Evolutionary conservation across 1,284 basidiomycete genomes (phyloP).

Genomic region (Golubevia pallescens): DNA sequence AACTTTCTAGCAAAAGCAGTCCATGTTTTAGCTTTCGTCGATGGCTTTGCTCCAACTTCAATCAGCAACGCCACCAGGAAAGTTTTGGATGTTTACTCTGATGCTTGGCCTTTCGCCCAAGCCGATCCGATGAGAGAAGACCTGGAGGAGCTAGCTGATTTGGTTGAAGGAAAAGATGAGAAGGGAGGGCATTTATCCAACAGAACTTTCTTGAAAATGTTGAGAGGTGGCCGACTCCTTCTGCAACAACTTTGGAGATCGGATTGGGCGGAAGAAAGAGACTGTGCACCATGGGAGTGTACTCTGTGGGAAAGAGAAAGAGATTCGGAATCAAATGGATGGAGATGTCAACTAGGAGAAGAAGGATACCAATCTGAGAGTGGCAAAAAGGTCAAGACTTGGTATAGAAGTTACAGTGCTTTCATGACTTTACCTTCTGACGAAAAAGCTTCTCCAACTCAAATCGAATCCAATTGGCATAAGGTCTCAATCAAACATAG

Average conservation of each 20-base stretch:
- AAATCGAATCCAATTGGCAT: too few relatives aligned
- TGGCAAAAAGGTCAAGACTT: conserved; percentile 20
- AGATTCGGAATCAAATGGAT: conserved; percentile 12
- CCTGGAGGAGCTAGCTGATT: conserved; percentile 1
- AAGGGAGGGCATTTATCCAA: neutral
- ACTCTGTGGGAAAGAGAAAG: conserved; percentile 23
- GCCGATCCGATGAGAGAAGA: conserved; percentile 6
- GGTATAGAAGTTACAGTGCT: conserved; percentile 30
- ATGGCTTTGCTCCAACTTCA: conserved; percentile 4
- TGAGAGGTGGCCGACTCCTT: neutral
- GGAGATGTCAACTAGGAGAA: conserved; percentile 2
- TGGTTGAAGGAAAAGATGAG: conserved; percentile 8
- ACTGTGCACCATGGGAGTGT: conserved; percentile 44
- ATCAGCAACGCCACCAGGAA: conserved; percentile 2
- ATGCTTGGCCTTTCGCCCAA: conserved; percentile 24
- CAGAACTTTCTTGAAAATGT: conserved; percentile 1
- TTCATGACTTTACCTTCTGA: conserved; percentile 19
- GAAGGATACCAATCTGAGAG: too few relatives aligned
- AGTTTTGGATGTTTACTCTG: conserved; percentile 30
- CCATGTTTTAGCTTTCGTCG: conserved; percentile 28
- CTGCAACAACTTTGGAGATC: conserved; percentile 23
- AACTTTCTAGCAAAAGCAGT: conserved; percentile 27
- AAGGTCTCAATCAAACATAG: too few relatives aligned
- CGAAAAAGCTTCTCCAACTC: too few relatives aligned
- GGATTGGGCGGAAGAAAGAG: conserved; percentile 34